Conservation (phyloP, 2,329 filamentous ascomycete species). For the Simplicillium sp. region DNA sequence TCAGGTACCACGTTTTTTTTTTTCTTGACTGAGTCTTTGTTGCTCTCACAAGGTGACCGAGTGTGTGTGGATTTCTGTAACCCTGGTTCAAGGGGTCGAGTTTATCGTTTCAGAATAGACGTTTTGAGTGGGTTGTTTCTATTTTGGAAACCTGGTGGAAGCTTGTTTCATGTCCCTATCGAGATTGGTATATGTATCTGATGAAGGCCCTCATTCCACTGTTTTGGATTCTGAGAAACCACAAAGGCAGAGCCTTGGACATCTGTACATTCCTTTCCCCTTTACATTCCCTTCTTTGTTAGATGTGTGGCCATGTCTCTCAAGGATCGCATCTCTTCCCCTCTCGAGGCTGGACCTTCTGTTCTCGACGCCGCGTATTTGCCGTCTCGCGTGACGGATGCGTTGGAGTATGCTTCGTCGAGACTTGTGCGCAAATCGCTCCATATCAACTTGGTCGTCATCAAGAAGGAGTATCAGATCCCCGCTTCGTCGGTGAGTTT, state of each 20-base stretch:
- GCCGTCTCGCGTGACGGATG: constrained; percentile 42
- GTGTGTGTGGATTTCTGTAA: no score
- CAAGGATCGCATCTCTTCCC: constrained; percentile 51
- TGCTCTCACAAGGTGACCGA: no score
- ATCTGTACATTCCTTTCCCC: background rate
- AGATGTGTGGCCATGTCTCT: constrained; percentile 26
- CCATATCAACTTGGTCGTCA: constrained; percentile 48
- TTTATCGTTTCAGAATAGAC: no score
- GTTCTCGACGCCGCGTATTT: constrained; percentile 48
- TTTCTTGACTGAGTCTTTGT: no score
- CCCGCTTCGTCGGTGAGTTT: constrained; percentile 19
- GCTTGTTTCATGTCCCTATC: background rate
- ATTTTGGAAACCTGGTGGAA: no score
- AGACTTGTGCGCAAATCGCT: constrained; percentile 45
- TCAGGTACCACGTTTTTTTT: no score
- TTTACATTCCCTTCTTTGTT: constrained; percentile 1
- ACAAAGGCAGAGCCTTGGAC: constrained; percentile 5
- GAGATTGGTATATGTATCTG: constrained; percentile 1
- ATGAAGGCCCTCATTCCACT: background rate
- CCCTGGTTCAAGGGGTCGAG: no score
- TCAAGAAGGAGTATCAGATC: constrained; percentile 46
- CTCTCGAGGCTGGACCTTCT: constrained; percentile 52
- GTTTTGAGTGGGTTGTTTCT: no score
- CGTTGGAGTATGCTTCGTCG: constrained; percentile 49
- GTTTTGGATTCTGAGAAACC: background rate